Percentiles rank a stretch among this genome's conserved stretches.
These are phyloP conservation scores for Chromera velia DNA, from an alignment of 73 alveolate species.

Conservation along the genomic window DNA sequence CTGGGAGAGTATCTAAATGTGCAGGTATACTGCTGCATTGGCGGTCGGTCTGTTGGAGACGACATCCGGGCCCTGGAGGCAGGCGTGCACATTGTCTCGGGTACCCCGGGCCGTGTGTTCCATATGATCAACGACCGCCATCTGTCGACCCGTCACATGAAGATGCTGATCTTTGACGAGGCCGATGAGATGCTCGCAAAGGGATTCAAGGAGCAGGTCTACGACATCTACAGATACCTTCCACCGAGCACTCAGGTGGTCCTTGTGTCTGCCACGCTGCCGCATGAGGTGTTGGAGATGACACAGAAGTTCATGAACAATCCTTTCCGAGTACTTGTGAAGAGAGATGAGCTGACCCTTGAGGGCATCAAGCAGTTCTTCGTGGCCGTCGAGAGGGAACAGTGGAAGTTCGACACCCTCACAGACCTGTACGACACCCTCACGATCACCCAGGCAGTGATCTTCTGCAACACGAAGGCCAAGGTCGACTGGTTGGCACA, in stretches of 20 bases:
- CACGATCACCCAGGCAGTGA: conserved; percentile 89
- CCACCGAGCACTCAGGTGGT: conserved; percentile 88
- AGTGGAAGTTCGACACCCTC: conserved; percentile 83
- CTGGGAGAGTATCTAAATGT: conserved; percentile 62
- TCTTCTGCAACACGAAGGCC: conserved; percentile 80
- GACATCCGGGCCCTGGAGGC: conserved; percentile 59
- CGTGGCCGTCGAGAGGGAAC: conserved; percentile 58
- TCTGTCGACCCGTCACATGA: conserved; percentile 60
- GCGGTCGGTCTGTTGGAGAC: conserved; percentile 60
- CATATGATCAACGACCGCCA: conserved; percentile 65
- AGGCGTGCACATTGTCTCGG: conserved; percentile 59
- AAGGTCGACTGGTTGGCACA: conserved; percentile 91
- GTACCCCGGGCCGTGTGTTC: conserved; percentile 65
- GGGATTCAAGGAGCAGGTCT: conserved; percentile 93
- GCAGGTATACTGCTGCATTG: conserved; percentile 59
- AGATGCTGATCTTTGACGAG: conserved; percentile 90
- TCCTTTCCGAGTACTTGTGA: conserved; percentile 90
- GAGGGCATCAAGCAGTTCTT: conserved; percentile 90
- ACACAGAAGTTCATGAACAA: conserved; percentile 86
- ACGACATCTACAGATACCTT: conserved; percentile 88
- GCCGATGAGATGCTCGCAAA: conserved; percentile 94
- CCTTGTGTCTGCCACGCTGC: conserved; percentile 92
- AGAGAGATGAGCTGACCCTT: conserved; percentile 90
- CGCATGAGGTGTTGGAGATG: conserved; percentile 87
- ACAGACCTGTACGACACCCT: conserved; percentile 88